Evolutionary conservation across 495 filamentous ascomycete genomes (phyloP), one percentile per base, ranked within the genome.

Genomic region (Glutinoglossum americanum): DNA sequence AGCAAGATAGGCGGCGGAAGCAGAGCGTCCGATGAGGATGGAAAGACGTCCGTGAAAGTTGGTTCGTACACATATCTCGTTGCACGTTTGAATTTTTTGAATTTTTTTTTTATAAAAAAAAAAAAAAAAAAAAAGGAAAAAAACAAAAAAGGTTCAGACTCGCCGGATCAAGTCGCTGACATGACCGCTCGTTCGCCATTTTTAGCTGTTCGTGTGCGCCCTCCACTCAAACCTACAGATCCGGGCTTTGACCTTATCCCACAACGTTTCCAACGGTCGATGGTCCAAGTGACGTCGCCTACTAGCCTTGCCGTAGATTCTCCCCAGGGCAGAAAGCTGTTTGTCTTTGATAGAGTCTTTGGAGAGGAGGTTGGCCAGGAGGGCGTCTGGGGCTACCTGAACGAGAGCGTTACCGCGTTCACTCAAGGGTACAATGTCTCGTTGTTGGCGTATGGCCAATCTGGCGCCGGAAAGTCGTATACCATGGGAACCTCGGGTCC

Each of bases 381-480:
- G 61, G 89, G 89, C 51, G 71, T 99, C 41, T 99, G 90, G 89
- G 86, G 94, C 25, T 99, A 99, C 64, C 72, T 99, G 35, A 78
- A 77, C 62, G 93, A 97, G 60, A 94, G 88, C 65, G 83, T 95
- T 58, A 79, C 75, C 67, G 88, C 89, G 1, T 99, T 99, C 68
- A 68, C 93, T 8, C 86, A 94, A 67, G 92, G 92, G 41, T 99
- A 96, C 75, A 99, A 99, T 82, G 92, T 99, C 62, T 99, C 92
- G 13, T 80, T 99, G 51, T 76, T 99, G 60, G 92, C 92, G 44
- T 99, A 99, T 64, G 92, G 92, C 62, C 92, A 99, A 73, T 99
- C 92, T n/a, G 92, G 92, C 39, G 88, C 92, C n/a, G 92, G 92
- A 64, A 99, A 99, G 71, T 99, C 92, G 0, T 97, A 96, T 67